Evolutionary conservation across 345 rosid species (phyloP).

Genomic region (Laguncularia racemosa): DNA sequence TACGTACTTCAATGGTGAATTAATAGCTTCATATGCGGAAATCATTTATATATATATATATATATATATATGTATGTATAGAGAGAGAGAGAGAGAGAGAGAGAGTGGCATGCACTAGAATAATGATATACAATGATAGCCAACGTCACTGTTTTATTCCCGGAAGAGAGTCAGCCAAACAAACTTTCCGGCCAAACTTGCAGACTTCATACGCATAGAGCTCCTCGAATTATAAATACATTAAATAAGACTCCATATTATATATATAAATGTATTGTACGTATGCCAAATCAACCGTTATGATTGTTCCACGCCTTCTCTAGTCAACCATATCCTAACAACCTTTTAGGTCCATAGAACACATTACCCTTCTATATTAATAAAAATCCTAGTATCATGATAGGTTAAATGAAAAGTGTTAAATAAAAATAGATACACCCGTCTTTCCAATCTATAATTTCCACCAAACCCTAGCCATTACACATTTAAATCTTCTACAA

Average conservation of each 20-base stretch:
- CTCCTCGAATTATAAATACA: constrained; percentile 16
- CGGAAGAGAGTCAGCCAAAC: constrained; percentile 55
- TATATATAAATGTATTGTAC: constrained; percentile 28
- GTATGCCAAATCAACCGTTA: constrained; percentile 56
- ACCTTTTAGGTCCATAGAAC: constrained; percentile 12
- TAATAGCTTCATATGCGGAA: background rate
- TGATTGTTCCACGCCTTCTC: constrained; percentile 50
- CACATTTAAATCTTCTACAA: too few relatives aligned
- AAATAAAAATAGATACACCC: too few relatives aligned
- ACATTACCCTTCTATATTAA: too few relatives aligned
- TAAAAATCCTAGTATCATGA: too few relatives aligned
- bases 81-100: background rate
- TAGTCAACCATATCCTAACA: constrained; percentile 82
- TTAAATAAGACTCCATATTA: background rate
- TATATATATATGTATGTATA: constrained; percentile 1
- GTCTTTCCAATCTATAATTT: too few relatives aligned
- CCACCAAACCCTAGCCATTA: too few relatives aligned
- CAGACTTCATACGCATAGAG: constrained; percentile 2
- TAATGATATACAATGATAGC: constrained; percentile 11
- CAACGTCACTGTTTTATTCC: constrained; percentile 42
- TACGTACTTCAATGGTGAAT: background rate
- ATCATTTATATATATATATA: background rate
- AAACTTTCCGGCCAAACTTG: constrained; percentile 56
- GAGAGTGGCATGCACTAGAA: background rate
- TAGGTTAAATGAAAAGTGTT: too few relatives aligned